Evolutionary conservation across 305 asterid species (phyloP).

Genomic region (Petunia hybrid): DNA sequence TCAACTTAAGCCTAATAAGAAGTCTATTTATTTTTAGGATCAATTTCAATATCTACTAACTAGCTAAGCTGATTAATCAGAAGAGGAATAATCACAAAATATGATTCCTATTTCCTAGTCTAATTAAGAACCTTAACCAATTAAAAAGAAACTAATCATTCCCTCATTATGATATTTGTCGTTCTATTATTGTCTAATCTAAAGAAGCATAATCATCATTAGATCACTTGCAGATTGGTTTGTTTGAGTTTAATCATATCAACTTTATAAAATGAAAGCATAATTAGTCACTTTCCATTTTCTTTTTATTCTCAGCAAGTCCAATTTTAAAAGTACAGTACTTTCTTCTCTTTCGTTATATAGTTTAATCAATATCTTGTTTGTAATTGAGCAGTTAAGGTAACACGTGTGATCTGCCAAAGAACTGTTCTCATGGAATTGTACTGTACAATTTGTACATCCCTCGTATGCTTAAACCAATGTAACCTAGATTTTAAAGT

Average conservation of each 20-base stretch:
- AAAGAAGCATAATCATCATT: background rate
- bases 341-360: background rate
- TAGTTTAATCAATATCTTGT: background rate
- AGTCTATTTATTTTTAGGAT: background rate
- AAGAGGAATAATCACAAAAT: background rate
- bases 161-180: background rate
- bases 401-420: background rate
- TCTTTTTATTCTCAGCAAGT: too few species aligned
- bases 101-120: too few species aligned
- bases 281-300: too few species aligned
- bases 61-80: background rate
- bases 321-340: background rate
- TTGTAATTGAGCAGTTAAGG: background rate
- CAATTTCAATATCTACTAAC: background rate
- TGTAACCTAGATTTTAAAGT: background rate
- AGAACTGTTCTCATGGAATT: background rate
- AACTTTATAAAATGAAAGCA: background rate
- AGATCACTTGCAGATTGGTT: background rate
- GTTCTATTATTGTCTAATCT: background rate
- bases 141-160: background rate
- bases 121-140: background rate
- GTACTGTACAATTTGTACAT: too few species aligned
- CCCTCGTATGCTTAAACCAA: background rate
- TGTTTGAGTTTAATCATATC: background rate
- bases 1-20: background rate